A percentile compares a stretch with the other conserved stretches of the same genome.
Conservation (phyloP, 768 basidiomycete species). For the Roridomyces roridus region DNA sequence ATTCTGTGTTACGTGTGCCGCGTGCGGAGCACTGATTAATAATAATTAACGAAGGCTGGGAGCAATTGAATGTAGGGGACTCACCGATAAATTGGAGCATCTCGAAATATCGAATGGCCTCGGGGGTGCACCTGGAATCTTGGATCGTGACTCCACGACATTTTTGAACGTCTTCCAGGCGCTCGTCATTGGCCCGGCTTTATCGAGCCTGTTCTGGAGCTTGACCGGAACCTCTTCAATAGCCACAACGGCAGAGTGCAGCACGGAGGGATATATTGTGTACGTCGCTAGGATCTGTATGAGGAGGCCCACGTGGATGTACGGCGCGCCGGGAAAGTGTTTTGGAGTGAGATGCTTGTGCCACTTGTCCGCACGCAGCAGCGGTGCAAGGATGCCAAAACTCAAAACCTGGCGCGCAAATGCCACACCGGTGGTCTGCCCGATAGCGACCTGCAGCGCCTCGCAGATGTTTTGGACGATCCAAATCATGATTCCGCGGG, state of each 20-base stretch:
- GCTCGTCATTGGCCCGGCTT: conserved; percentile 8
- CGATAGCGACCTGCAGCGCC: conserved; percentile 6
- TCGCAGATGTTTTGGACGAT: conserved; percentile 8
- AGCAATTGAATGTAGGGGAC: not conserved
- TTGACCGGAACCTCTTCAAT: conserved; percentile 7
- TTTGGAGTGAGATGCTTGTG: conserved; percentile 7
- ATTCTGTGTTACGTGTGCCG: no score
- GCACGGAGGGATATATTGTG: conserved; percentile 13
- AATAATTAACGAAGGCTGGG: no score
- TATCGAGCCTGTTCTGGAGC: conserved; percentile 9
- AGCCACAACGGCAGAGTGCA: conserved; percentile 6
- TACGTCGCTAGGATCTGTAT: conserved; percentile 13
- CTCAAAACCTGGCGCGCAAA: conserved; percentile 6
- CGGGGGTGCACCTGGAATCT: conserved; percentile 5
- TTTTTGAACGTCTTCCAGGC: conserved; percentile 6
- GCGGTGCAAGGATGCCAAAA: conserved; percentile 10
- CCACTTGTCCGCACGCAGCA: conserved; percentile 9
- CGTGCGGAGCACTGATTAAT: not conserved
- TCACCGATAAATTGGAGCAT: conserved; percentile 13
- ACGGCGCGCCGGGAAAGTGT: conserved; percentile 7
- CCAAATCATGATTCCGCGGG: conserved; percentile 11
- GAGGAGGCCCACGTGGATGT: conserved; percentile 10
- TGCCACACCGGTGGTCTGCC: not conserved
- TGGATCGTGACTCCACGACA: not conserved
- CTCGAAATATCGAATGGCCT: not conserved